Evolutionary conservation across 768 basidiomycete genomes (phyloP), one percentile per base, ranked within the genome.

Genomic region (Postia placenta): DNA sequence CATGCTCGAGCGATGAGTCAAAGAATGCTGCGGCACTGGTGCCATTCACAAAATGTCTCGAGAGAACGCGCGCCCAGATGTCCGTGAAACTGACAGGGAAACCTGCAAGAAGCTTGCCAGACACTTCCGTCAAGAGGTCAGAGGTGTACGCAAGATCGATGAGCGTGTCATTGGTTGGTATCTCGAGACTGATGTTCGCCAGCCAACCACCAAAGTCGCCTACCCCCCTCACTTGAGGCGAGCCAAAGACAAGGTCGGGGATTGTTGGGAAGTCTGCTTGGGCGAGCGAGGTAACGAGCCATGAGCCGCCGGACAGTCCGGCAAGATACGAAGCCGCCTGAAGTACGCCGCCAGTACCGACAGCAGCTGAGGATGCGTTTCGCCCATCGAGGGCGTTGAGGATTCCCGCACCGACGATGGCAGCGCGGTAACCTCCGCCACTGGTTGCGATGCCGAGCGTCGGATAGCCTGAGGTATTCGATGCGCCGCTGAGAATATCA

Each of bases 21-120:
- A 80, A 83, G 57, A 85, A 80, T 56, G 85, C 81, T 9, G 48
- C 48, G 14, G 72, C 67, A 5, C 72, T 70, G 0, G 85, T 88
- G 45, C 79, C 76, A 58, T 81, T 86, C 50, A 85, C 66, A 57
- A 88, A 88, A 61, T 90, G 87, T 53, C 84, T 84, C 1, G 82
- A 75, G 26, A 89, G 72, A 60, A 81, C 76, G 1, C 83, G 78
- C 0, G 75, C 69, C 74, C 81, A 87, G 5, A 79, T 66, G 59
- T 88, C 85, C 1, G 78, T 78, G 42, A 85, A 49, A 47, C 56
- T 54, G 19, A 48, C 53, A 28, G 48, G 58, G 28, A 58, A 61
- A 17, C 61, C 64, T 0, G 54, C 55, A n/a, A 69, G 78, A 56
- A 51, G 79, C 81, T 86, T 68, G 42, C 75, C 75, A 9, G 67